Evolutionary conservation across 768 basidiomycete genomes (phyloP).

Genomic region (Panus rudis): DNA sequence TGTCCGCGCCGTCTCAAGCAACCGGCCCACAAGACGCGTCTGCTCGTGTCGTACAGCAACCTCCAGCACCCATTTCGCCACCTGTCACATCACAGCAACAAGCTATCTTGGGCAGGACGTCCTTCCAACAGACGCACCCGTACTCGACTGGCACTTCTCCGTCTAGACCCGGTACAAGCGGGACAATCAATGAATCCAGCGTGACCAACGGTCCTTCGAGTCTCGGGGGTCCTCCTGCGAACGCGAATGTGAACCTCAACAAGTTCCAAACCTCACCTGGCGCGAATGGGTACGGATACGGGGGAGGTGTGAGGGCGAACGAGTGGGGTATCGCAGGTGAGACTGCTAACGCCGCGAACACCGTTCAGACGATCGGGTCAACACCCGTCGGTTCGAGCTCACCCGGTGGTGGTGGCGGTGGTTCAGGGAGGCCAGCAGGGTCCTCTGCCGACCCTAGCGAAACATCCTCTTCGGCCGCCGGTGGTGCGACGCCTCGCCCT

Average conservation of each 20-base stretch:
- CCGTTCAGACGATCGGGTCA: not conserved
- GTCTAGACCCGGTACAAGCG: no score
- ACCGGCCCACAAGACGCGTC: conserved; percentile 38
- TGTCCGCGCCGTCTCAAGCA: conserved; percentile 31
- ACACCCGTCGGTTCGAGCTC: not conserved
- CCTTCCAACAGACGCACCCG: not conserved
- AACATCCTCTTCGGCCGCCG: not conserved
- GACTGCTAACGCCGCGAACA: not conserved
- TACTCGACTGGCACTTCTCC: not conserved
- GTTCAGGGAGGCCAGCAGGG: no score
- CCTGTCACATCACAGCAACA: not conserved
- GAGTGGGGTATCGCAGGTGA: conserved; percentile 16
- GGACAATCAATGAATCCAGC: no score
- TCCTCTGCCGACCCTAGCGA: not conserved
- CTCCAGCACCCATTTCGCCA: conserved; percentile 1
- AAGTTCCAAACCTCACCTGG: conserved; percentile 25
- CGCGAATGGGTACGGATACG: conserved; percentile 13
- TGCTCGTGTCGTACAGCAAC: conserved; percentile 12
- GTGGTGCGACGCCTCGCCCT: conserved; percentile 3
- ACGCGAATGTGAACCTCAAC: conserved; percentile 7
- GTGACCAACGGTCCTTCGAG: no score
- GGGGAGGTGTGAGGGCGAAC: conserved; percentile 10
- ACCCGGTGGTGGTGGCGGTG: no score
- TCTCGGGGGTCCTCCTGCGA: not conserved
- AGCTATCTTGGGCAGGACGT: no score